Percentiles rank a stretch among this genome's conserved stretches.
Conservation (phyloP, 352 stramenopile species). For the Phytophthora ramorum region DNA sequence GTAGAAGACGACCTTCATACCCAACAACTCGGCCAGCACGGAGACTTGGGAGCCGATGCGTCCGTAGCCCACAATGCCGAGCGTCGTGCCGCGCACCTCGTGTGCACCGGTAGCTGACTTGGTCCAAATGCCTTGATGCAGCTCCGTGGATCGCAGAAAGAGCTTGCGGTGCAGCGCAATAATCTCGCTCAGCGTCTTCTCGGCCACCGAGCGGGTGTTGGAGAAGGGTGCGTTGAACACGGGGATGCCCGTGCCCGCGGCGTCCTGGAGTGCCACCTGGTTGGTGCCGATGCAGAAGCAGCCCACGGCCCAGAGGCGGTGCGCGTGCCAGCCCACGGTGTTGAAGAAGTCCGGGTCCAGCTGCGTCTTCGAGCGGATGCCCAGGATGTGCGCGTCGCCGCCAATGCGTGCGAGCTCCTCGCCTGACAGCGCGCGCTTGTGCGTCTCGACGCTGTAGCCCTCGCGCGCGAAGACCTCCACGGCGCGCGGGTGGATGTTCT, state of each 20-base stretch:
- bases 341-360: slow-evolving; percentile 81
- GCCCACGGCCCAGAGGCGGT: slow-evolving; percentile 79
- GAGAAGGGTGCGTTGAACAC: slow-evolving; percentile 89
- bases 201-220: slow-evolving; percentile 85
- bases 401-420: slow-evolving; percentile 76
- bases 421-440: slow-evolving; percentile 79
- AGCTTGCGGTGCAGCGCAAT: slow-evolving; percentile 87
- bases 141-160: slow-evolving; percentile 77
- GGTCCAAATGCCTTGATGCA: slow-evolving; percentile 81
- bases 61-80: slow-evolving; percentile 84
- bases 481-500: slow-evolving; percentile 86
- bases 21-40: slow-evolving; percentile 84
- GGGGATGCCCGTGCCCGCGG: slow-evolving; percentile 70
- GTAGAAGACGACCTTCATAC: slow-evolving; percentile 96
- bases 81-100: slow-evolving; percentile 83
- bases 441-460: slow-evolving; percentile 78
- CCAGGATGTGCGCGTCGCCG: slow-evolving; percentile 80
- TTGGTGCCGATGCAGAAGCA: slow-evolving; percentile 90
- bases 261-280: slow-evolving; percentile 72
- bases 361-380: slow-evolving; percentile 87
- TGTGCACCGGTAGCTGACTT: slow-evolving; percentile 82
- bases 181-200: slow-evolving; percentile 86
- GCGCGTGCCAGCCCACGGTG: slow-evolving; percentile 79
- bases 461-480: slow-evolving; percentile 81
- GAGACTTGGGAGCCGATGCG: slow-evolving; percentile 87